Base-by-base conservation (phyloP, 257 asterid genomes). In the Apocynum venetum region DNA sequence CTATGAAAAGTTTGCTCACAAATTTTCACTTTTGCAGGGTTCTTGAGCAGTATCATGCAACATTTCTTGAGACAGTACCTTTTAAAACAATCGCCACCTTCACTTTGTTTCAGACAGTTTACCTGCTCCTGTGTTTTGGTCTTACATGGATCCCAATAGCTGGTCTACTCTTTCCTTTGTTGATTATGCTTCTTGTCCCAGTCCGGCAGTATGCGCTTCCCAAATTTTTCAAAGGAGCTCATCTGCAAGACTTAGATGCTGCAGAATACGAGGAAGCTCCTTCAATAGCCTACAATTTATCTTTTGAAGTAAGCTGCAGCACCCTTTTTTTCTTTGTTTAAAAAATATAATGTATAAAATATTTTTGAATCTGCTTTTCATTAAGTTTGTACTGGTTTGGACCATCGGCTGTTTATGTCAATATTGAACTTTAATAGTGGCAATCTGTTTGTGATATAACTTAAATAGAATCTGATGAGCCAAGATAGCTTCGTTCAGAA, bases 231-330 rank as follows among this genome's bases (percentile, higher is more conserved):
- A 93, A 93, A 84, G 93, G 86, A 36, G 97, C 78, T 46, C 99
- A 93, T 88, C 81, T 96, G 48, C 97, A 93, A 74, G 99, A 96
- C 76, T 76, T 96, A 80, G 99, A 96, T 60, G 98, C 99, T 76
- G 92, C 99, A 12, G 99, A 96, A 79, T 96, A 90, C 52, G 99
- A 96, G 86, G 99, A 96, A 87, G 90, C 91, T 76, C 97, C 97
- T 40, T 94, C 98, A 13, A 79, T 92, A 44, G 55, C 74, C 52
- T 91, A 85, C 91, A 89, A 86, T 78, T 38, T 94, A 72, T 72
- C 92, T 40, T 94, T 76, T 35, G 92, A 88, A 63, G 97, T 92
- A 89, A 89, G 91, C 75, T 73, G 4, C 57, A 3, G 5, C 56
- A 4, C 66, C 8, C 47, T 5, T 10, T 53, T 31, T 73, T 60